Evolutionary conservation across 768 basidiomycete species (phyloP).

Genomic region (Lyophyllum semitale): DNA sequence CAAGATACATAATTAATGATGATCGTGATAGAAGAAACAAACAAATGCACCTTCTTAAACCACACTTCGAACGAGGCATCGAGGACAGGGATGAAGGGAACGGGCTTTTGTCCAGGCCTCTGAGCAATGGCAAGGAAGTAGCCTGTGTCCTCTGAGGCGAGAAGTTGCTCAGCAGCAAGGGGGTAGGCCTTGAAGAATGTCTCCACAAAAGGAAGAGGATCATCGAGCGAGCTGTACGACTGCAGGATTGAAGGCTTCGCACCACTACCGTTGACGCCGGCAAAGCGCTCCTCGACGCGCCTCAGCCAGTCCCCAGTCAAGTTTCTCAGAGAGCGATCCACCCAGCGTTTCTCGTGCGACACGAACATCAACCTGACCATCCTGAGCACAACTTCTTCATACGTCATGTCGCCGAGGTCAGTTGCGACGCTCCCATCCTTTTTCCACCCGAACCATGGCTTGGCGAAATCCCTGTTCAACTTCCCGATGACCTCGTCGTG

Average conservation of each 20-base stretch:
- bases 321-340: conserved; percentile 89
- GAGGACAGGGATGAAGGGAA: conserved; percentile 95
- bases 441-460: conserved; percentile 98
- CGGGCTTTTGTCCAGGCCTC: conserved; percentile 96
- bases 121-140: conserved; percentile 97
- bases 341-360: conserved; percentile 87
- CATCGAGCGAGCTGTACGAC: conserved; percentile 82
- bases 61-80: conserved; percentile 95
- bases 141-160: conserved; percentile 91
- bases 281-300: conserved; percentile 93
- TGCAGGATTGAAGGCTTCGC: conserved; percentile 82
- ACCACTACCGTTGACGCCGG: conserved; percentile 77
- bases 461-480: conserved; percentile 93
- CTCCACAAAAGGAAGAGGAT: conserved; percentile 75
- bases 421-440: conserved; percentile 83
- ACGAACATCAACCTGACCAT: conserved; percentile 97
- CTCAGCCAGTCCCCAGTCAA: conserved; percentile 96
- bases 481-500: conserved; percentile 88
- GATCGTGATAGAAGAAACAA: background rate
- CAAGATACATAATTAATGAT: background rate
- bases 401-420: conserved; percentile 96
- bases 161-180: conserved; percentile 78
- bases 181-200: conserved; percentile 87
- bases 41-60: conserved; percentile 89
- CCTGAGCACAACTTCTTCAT: conserved; percentile 91